phyloP scores from a whole-genome alignment of 331 rosid genomes.

The Pyracantha coccinea region DNA sequence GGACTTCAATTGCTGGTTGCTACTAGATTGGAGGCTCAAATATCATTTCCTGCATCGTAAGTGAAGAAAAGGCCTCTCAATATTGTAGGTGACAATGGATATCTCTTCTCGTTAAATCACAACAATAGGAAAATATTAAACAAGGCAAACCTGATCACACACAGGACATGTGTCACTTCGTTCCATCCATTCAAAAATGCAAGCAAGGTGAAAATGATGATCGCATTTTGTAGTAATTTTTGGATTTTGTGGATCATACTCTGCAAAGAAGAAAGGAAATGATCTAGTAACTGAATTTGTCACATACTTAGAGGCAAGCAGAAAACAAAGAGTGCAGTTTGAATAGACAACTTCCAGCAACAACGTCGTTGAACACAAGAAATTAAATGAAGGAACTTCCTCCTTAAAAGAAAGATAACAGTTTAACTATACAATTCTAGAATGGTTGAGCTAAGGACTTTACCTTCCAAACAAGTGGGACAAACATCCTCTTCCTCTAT shows the following conservation, averaged over 20 bases:
- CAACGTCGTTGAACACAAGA: neutral
- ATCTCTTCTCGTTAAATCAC: neutral
- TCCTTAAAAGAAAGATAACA: neutral
- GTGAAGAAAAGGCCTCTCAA: neutral
- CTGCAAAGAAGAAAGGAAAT: constrained; percentile 36
- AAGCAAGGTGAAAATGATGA: constrained; percentile 94
- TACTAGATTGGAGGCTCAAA: constrained; percentile 62
- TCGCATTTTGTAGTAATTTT: constrained; percentile 63
- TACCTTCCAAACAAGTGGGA: constrained; percentile 97
- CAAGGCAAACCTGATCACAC: constrained; percentile 69
- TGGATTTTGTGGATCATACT: constrained; percentile 79
- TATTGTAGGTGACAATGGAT: neutral
- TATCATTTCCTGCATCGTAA: constrained; percentile 61
- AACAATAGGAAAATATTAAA: neutral
- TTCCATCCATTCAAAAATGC: constrained; percentile 99
- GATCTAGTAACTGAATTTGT: neutral
- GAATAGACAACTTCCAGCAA: neutral
- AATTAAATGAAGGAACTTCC: neutral
- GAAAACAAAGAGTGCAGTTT: neutral
- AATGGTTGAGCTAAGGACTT: constrained; percentile 11
- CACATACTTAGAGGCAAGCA: neutral
- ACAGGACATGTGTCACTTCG: constrained; percentile 91
- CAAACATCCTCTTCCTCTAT: constrained; percentile 78
- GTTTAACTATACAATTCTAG: neutral
- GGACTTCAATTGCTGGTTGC: constrained; percentile 12